Base-by-base conservation (phyloP, 2,329 filamentous ascomycete species). In the Juglanconis oblonga region DNA sequence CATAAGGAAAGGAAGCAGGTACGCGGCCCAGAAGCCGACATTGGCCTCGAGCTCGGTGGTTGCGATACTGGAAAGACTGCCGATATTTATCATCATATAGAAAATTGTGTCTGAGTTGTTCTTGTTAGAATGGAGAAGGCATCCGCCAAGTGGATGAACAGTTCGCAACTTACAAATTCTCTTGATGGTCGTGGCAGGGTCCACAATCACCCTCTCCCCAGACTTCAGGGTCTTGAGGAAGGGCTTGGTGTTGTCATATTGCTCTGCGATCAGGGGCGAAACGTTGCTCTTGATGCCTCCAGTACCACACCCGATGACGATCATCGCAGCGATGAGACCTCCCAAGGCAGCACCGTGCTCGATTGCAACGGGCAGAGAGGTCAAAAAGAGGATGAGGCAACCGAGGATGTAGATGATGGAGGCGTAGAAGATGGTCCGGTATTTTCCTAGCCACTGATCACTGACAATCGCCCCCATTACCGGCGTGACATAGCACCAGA, bases 1-100 rank as follows among this genome's bases (percentile, higher is more conserved):
- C 73, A 88, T 82, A 69, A 79, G 79, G 64, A 87, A 81, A 72
- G 69, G 78, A 78, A 81, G 72, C 72, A 76, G 76, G 64, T 75
- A 91, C 2, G 86, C 87, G 1, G 80, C 80, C 81, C 87, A 90
- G 81, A 87, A 92, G 4, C 85, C 86, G 59, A 86, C 73, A 66
- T 87, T 81, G 60, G 82, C 76, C 71, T 92, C 89, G 76, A 91
- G 81, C 69, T 85, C 87, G 1, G 85, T 85, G 0, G 86, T 91
- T 6, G 83, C 86, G 65, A 91, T 80, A 57, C 84, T 77, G 0
- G 84, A 89, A 6, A 92, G 77, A 1, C 86, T 84, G n/a, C 88
- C 89, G 14, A 92, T 66, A 72, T 92, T 91, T 69, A 91, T 90
- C 73, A 85, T 82, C 85, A 86, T 89, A 77, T 89, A 90, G 63